These are phyloP conservation scores for Betula pendula DNA, from an alignment of 306 rosid genomes.

Conservation along the genomic window DNA sequence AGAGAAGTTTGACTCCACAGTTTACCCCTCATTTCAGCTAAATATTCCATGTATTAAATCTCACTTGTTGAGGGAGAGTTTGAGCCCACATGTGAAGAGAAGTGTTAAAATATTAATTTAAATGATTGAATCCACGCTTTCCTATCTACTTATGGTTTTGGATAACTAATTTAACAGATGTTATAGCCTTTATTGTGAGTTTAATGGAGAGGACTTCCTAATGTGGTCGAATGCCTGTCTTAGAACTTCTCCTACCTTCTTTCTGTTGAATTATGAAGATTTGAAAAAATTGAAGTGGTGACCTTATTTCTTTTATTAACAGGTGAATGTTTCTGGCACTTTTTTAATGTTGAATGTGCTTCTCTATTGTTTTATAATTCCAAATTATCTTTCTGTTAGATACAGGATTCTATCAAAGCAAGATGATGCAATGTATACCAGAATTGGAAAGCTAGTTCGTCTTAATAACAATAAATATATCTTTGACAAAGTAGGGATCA, in stretches of 20 bases:
- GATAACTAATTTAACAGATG: background rate
- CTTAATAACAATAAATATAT: slow-evolving; percentile 33
- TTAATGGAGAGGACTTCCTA: too few relatives aligned
- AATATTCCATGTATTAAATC: too few relatives aligned
- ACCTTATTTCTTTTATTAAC: background rate
- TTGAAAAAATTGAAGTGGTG: background rate
- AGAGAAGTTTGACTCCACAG: too few relatives aligned
- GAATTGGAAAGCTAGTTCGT: slow-evolving; percentile 37
- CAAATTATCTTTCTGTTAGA: slow-evolving; percentile 33
- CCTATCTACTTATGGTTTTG: too few relatives aligned
- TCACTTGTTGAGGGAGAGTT: too few relatives aligned
- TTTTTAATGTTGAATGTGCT: slow-evolving; percentile 1
- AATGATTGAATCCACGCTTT: too few relatives aligned
- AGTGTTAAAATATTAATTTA: too few relatives aligned
- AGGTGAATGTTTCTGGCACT: background rate
- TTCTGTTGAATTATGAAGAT: too few relatives aligned
- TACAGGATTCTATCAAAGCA: slow-evolving; percentile 64
- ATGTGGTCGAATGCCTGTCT: too few relatives aligned
- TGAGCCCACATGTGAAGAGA: too few relatives aligned
- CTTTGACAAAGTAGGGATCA: slow-evolving; percentile 68
- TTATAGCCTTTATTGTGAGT: background rate
- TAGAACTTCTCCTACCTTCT: too few relatives aligned
- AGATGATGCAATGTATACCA: slow-evolving; percentile 40
- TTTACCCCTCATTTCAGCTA: too few relatives aligned
- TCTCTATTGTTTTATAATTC: slow-evolving; percentile 26